Base-by-base conservation (phyloP, 441 rosid species). In the Francoa sonchifolia region DNA sequence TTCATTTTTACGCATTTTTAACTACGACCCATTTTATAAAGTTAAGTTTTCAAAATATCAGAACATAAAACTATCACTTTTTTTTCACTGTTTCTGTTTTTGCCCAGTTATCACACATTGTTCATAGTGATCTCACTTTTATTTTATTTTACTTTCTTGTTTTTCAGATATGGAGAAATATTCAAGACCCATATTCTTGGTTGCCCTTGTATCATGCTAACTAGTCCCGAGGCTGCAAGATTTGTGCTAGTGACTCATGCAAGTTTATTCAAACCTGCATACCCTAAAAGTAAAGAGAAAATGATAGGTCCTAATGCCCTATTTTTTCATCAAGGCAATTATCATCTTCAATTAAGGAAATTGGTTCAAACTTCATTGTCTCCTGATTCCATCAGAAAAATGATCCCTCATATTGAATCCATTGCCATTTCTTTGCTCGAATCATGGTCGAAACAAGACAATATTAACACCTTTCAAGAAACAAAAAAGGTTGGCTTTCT, bases 121-220 rank as follows among this genome's bases (percentile, higher is more conserved):
- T n/a, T n/a, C n/a, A n/a, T n/a, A n/a, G n/a, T n/a, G n/a, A n/a
- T n/a, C n/a, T n/a, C n/a, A n/a, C n/a, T n/a, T n/a, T n/a, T n/a
- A n/a, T n/a, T n/a, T n/a, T n/a, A n/a, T n/a, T n/a, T n/a, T n/a
- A n/a, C n/a, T n/a, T n/a, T n/a, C n/a, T n/a, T n/a, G n/a, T n/a
- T n/a, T n/a, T n/a, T n/a, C n/a, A 82, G 92, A 52, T 75, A 82
- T 20, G 95, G 98, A 14, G 86, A 87, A 69, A 79, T 89, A 40
- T 89, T 89, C 82, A 84, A 82, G 71, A 84, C 84, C 17, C 78
- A 79, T 57, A 66, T 89, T 44, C 68, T 89, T 3, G 98, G 98
- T 11, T 89, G 94, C 48, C 98, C 89, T n/a, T 72, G 92, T 57
- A 82, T 82, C 26, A 84, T 84, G 95, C 62, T 89, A 61, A 83